A percentile compares a stretch with the other conserved stretches of the same genome.
These are phyloP conservation scores for Raffaelea albimanens DNA, from an alignment of 2,329 filamentous ascomycete genomes.

Conservation along the genomic window DNA sequence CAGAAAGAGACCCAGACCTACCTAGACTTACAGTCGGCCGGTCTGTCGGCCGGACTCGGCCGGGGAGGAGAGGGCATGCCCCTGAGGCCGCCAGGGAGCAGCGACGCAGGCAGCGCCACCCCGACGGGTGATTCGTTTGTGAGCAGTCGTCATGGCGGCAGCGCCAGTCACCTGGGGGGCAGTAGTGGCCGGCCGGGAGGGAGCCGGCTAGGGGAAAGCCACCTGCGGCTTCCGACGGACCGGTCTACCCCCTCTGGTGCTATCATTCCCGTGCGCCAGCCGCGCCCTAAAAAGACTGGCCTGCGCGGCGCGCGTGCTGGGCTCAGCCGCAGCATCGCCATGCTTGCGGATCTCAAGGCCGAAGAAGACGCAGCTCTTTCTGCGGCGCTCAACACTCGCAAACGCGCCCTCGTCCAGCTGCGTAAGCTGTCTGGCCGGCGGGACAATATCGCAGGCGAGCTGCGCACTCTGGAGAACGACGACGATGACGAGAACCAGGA, in stretches of 20 bases:
- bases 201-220: constrained; percentile 17
- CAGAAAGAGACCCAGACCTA: constrained; percentile 37
- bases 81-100: too few species aligned
- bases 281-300: constrained; percentile 41
- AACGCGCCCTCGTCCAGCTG: constrained; percentile 48
- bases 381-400: constrained; percentile 45
- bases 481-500: constrained; percentile 47
- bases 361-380: constrained; percentile 57
- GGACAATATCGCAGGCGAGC: constrained; percentile 39
- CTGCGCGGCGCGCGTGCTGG: constrained; percentile 56
- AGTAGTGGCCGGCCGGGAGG: not conserved
- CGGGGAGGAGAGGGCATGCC: constrained; percentile 12
- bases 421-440: constrained; percentile 41
- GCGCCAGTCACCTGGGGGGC: not conserved
- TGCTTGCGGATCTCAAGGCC: constrained; percentile 55
- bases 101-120: constrained; percentile 31
- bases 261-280: constrained; percentile 54
- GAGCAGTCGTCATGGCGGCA: constrained; percentile 13
- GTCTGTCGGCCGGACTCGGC: constrained; percentile 28
- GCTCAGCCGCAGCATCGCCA: constrained; percentile 52
- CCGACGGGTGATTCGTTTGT: constrained; percentile 18
- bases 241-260: constrained; percentile 28
- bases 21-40: constrained; percentile 38
- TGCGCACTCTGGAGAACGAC: constrained; percentile 43
- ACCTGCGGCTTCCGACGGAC: constrained; percentile 18